Conservation (phyloP, 208 protist genomes). For the Trypanosoma platydactyli region DNA sequence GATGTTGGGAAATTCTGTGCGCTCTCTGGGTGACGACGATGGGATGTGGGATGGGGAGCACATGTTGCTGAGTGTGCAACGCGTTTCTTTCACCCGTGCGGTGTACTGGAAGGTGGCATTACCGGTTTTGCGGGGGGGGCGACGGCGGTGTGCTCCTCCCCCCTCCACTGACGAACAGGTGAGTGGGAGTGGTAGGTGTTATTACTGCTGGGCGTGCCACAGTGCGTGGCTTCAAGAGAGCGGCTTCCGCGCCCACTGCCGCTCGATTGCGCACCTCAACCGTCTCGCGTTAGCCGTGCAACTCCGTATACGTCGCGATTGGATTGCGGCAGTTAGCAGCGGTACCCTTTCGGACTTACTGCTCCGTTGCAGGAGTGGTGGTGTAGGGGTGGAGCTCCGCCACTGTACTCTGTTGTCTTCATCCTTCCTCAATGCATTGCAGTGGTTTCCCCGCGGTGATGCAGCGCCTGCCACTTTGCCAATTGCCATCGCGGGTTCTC, state of each 20-base stretch:
- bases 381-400: constrained; percentile 32
- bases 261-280: constrained; percentile 38
- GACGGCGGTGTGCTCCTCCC: not conserved
- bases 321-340: constrained; percentile 9
- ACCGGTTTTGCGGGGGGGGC: constrained; percentile 15
- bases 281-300: constrained; percentile 51
- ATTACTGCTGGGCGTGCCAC: constrained; percentile 66
- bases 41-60: constrained; percentile 15
- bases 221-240: constrained; percentile 20
- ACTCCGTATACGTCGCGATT: constrained; percentile 30
- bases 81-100: constrained; percentile 48
- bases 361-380: constrained; percentile 3
- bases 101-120: constrained; percentile 62
- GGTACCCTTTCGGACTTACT: constrained; percentile 15
- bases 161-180: not conserved
- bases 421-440: constrained; percentile 76
- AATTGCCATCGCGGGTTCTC: constrained; percentile 61
- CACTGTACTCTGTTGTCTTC: constrained; percentile 34
- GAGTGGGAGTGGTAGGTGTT: constrained; percentile 2
- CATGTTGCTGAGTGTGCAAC: constrained; percentile 39
- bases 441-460: constrained; percentile 38
- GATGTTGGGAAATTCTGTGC: not conserved
- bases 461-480: constrained; percentile 23
- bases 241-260: constrained; percentile 42
- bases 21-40: not conserved